Conservation (phyloP, 768 basidiomycete genomes). For the Podaxis sp. region DNA sequence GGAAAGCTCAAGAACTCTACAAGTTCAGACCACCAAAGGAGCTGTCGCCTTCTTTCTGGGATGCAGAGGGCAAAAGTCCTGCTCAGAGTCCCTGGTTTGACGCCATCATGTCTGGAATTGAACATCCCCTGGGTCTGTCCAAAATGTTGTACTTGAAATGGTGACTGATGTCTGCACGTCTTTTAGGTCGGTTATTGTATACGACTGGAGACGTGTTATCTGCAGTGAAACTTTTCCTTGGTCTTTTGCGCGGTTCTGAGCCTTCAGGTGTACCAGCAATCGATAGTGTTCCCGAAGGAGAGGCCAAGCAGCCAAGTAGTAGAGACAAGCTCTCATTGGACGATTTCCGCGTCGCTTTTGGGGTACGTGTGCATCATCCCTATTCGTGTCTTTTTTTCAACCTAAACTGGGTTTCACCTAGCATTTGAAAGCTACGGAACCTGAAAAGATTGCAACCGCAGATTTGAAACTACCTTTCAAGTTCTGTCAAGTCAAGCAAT, state of each 20-base stretch:
- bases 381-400: not conserved
- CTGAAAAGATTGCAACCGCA: conserved; percentile 36
- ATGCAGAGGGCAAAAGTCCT: conserved; percentile 56
- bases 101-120: conserved; percentile 68
- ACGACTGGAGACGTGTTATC: conserved; percentile 82
- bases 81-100: conserved; percentile 49
- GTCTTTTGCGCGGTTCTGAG: conserved; percentile 56
- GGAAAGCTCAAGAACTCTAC: conserved; percentile 67
- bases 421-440: conserved; percentile 71
- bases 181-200: conserved; percentile 78
- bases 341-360: conserved; percentile 86
- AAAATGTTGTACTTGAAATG: not conserved
- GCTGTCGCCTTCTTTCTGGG: conserved; percentile 82
- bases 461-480: conserved; percentile 64
- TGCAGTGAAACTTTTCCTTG: conserved; percentile 78
- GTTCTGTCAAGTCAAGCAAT: conserved; percentile 60
- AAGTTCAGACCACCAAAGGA: conserved; percentile 47
- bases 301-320: conserved; percentile 26
- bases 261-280: conserved; percentile 13
- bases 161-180: not conserved
- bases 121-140: conserved; percentile 70
- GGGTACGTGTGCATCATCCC: conserved; percentile 46
- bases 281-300: conserved; percentile 9
- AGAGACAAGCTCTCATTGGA: conserved; percentile 77
- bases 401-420: conserved; percentile 26